Percentiles rank a stretch among this genome's conserved stretches.
phyloP scores from a whole-genome alignment of 139 green algal genomes.

The Gonium pectorale region DNA sequence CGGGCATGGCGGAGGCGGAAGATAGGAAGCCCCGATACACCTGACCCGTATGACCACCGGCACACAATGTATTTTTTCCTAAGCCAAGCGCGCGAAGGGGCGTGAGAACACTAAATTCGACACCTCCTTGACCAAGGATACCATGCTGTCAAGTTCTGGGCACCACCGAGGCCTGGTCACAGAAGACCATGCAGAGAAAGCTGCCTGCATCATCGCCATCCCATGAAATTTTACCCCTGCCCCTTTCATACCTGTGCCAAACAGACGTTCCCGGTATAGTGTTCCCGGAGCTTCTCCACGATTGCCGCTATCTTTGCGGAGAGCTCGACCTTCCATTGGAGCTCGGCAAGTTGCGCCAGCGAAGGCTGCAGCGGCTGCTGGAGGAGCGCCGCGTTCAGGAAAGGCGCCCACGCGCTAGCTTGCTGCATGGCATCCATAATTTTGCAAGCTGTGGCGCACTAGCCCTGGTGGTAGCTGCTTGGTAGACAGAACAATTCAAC shows the following conservation, averaged over 20 bases:
- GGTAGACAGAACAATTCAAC: too few relatives aligned
- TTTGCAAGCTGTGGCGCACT: too few relatives aligned
- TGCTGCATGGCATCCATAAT: too few relatives aligned
- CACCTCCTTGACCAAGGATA: not conserved
- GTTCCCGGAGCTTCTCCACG: not conserved
- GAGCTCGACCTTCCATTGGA: slow-evolving; percentile 14
- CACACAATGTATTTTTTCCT: too few relatives aligned
- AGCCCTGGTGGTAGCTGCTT: too few relatives aligned
- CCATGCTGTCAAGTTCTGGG: too few relatives aligned
- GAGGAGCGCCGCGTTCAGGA: too few relatives aligned
- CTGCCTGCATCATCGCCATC: not conserved
- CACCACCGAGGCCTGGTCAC: not conserved
- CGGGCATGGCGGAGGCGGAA: not conserved
- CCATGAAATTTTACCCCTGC: not conserved
- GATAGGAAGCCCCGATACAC: not conserved
- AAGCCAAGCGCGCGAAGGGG: not conserved
- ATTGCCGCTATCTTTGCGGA: not conserved
- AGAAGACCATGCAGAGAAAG: not conserved
- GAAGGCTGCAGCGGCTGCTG: not conserved
- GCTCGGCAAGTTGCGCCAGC: not conserved
- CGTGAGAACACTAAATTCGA: not conserved
- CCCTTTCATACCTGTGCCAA: not conserved
- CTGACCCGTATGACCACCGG: not conserved
- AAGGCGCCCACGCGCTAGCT: too few relatives aligned
- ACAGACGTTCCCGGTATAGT: slow-evolving; percentile 2